phyloP scores from a whole-genome alignment of 257 asterid species.

The Eustoma russellianum region DNA sequence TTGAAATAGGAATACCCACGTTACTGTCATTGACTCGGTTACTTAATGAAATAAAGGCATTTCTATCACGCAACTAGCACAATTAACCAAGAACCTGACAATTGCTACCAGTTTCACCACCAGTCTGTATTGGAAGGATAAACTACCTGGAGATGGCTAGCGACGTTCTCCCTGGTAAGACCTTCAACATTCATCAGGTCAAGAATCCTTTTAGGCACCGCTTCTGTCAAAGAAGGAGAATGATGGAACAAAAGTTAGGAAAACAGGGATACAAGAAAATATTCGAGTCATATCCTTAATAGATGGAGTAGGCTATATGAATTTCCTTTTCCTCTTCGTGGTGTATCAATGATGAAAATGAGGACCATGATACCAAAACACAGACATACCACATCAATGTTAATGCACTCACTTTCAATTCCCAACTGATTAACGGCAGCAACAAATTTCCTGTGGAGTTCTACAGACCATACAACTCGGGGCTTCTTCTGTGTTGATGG shows the following conservation, averaged over 20 bases:
- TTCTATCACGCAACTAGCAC: no score
- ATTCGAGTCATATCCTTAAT: not conserved
- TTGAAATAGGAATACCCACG: no score
- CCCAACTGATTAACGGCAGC: slow-evolving; percentile 79
- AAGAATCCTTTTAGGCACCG: slow-evolving; percentile 83
- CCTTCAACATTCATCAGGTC: slow-evolving; percentile 85
- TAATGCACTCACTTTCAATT: slow-evolving; percentile 53
- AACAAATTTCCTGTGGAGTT: slow-evolving; percentile 85
- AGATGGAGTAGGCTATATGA: no score
- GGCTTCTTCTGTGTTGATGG: slow-evolving; percentile 64
- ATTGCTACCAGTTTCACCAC: not conserved
- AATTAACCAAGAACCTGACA: no score
- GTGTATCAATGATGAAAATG: not conserved
- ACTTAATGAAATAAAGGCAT: no score
- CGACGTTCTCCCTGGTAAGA: slow-evolving; percentile 83
- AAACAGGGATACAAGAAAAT: not conserved
- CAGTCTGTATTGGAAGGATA: slow-evolving; percentile 9
- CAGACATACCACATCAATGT: not conserved
- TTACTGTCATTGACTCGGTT: no score
- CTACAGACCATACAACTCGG: slow-evolving; percentile 87
- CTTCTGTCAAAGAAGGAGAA: slow-evolving; percentile 43
- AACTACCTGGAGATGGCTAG: slow-evolving; percentile 89
- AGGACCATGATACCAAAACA: no score
- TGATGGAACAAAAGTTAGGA: not conserved
- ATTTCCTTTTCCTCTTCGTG: no score